phyloP scores from a whole-genome alignment of 768 basidiomycete species.

The Mycena chlorophos region DNA sequence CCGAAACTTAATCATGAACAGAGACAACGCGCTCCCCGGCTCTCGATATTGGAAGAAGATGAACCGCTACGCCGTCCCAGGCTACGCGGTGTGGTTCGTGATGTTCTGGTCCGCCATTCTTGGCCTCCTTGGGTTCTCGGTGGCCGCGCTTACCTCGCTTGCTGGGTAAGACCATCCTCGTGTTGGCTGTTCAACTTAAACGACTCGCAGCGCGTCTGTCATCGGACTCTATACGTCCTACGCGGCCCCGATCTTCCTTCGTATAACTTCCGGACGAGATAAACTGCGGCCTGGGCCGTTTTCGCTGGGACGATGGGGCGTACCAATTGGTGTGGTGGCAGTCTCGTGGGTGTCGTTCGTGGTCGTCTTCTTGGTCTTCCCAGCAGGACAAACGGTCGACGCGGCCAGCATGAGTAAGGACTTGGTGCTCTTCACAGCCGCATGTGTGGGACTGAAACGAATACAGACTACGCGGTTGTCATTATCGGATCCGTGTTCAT shows the following conservation, averaged over 20 bases:
- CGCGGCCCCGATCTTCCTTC: slow-evolving; percentile 65
- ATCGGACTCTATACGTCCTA: slow-evolving; percentile 73
- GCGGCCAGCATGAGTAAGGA: slow-evolving; percentile 58
- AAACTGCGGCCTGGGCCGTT: slow-evolving; percentile 62
- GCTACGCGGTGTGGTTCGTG: slow-evolving; percentile 77
- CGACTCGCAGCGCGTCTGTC: slow-evolving; percentile 54
- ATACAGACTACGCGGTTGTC: slow-evolving; percentile 65
- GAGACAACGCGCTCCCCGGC: slow-evolving; percentile 73
- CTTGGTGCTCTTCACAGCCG: not conserved
- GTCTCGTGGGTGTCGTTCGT: slow-evolving; percentile 70
- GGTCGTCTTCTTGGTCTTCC: slow-evolving; percentile 59
- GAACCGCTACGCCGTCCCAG: slow-evolving; percentile 61
- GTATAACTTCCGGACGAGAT: slow-evolving; percentile 66
- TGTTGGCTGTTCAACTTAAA: not conserved
- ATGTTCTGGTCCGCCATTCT: slow-evolving; percentile 56
- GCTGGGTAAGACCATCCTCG: slow-evolving; percentile 51
- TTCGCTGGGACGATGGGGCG: slow-evolving; percentile 58
- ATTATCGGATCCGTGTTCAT: slow-evolving; percentile 65
- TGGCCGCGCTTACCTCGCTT: slow-evolving; percentile 61
- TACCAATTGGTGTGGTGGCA: slow-evolving; percentile 59
- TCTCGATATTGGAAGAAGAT: slow-evolving; percentile 70
- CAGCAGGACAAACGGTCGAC: slow-evolving; percentile 39
- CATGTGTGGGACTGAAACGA: not conserved
- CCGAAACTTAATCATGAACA: slow-evolving; percentile 3
- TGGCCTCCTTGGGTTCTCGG: slow-evolving; percentile 66